Evolutionary conservation across 108 stramenopile species (phyloP).

Genomic region (Cylindrotheca closterium): DNA sequence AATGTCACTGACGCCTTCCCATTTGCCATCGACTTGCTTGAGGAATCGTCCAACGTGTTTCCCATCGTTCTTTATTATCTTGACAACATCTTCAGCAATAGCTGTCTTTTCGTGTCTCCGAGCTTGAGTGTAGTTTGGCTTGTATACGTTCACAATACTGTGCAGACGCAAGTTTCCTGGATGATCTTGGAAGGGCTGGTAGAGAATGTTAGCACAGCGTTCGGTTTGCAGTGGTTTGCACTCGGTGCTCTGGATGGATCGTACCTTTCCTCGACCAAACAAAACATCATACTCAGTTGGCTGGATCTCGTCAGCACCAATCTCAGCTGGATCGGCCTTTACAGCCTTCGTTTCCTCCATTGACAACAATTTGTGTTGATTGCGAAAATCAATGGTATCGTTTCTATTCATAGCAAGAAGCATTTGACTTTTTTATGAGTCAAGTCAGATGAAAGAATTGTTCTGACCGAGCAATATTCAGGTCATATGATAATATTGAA

Average conservation of each 20-base stretch:
- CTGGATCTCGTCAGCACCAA: too few relatives aligned
- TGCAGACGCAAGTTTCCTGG: constrained; percentile 10
- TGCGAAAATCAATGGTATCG: too few relatives aligned
- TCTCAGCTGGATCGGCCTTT: too few relatives aligned
- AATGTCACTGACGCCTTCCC: constrained; percentile 6
- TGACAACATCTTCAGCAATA: constrained; percentile 18
- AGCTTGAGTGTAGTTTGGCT: not conserved
- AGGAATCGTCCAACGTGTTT: constrained; percentile 16
- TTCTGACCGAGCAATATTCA: too few relatives aligned
- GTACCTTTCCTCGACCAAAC: constrained; percentile 15
- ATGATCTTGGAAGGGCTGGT: constrained; percentile 15
- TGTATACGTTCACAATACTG: constrained; percentile 9
- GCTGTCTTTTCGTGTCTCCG: constrained; percentile 10
- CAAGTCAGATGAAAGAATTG: too few relatives aligned
- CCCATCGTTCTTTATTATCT: constrained; percentile 4
- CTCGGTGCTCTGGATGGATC: too few relatives aligned
- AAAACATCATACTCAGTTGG: constrained; percentile 3
- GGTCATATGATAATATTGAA: too few relatives aligned
- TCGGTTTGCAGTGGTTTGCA: too few relatives aligned
- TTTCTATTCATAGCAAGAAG: too few relatives aligned
- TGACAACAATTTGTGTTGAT: too few relatives aligned
- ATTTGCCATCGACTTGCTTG: constrained; percentile 2
- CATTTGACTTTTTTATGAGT: too few relatives aligned
- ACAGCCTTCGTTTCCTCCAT: too few relatives aligned
- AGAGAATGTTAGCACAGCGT: not conserved